Conservation (phyloP, 805 yeast genomes). For the Ogataea salicorniae region DNA sequence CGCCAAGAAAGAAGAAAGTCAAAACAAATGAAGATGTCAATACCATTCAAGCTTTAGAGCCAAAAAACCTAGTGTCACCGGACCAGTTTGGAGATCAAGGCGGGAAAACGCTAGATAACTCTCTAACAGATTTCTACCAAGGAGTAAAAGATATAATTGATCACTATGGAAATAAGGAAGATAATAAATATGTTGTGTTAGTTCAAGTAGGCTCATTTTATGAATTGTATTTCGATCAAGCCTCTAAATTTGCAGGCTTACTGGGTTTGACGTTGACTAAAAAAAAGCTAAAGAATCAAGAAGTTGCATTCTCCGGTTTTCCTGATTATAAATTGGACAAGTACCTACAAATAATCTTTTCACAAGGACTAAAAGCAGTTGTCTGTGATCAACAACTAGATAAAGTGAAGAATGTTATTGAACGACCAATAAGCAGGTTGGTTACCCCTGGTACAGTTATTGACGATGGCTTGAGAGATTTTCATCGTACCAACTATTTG, state of each 20-base stretch:
- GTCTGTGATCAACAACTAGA: slow-evolving; percentile 62
- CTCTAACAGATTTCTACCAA: slow-evolving; percentile 28
- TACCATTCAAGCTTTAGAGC: not conserved
- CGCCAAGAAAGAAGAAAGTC: not conserved
- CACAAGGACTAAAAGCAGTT: slow-evolving; percentile 67
- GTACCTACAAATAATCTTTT: slow-evolving; percentile 69
- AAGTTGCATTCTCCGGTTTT: slow-evolving; percentile 86
- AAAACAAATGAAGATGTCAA: not conserved
- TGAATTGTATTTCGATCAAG: slow-evolving; percentile 87
- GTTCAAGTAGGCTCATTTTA: slow-evolving; percentile 86
- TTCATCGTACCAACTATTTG: slow-evolving; percentile 64
- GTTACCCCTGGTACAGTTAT: slow-evolving; percentile 91
- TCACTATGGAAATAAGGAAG: slow-evolving; percentile 16
- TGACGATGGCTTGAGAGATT: slow-evolving; percentile 78
- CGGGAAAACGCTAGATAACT: slow-evolving; percentile 12
- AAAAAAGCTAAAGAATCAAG: slow-evolving; percentile 39
- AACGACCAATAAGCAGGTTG: slow-evolving; percentile 70
- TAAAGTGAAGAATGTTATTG: slow-evolving; percentile 34
- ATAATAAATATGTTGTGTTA: slow-evolving; percentile 45
- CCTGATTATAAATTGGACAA: slow-evolving; percentile 69
- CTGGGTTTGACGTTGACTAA: slow-evolving; percentile 69
- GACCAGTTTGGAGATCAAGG: slow-evolving; percentile 16
- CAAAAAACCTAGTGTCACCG: not conserved
- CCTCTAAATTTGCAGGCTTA: slow-evolving; percentile 62
- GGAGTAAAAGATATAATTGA: slow-evolving; percentile 25